Percentiles rank a stretch among this genome's conserved stretches.
These are phyloP conservation scores for Tolypocladium guangdongense DNA, from an alignment of 2,329 filamentous ascomycete genomes.

Conservation along the genomic window DNA sequence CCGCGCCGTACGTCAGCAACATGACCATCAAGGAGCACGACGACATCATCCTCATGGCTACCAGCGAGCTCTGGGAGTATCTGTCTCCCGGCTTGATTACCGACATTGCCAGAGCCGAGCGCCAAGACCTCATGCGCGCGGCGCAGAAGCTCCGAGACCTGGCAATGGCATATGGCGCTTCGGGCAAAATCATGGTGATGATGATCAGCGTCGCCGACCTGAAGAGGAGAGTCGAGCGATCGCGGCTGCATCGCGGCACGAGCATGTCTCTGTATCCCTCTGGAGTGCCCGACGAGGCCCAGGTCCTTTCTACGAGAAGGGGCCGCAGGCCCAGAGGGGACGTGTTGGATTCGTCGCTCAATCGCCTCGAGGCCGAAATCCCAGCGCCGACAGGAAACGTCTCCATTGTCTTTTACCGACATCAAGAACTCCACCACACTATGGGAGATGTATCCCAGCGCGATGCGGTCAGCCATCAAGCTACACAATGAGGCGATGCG, in stretches of 20 bases:
- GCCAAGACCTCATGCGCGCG: slow-evolving; percentile 84
- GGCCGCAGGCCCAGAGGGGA: slow-evolving; percentile 52
- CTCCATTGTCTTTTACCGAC: slow-evolving; percentile 94
- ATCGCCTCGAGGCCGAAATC: slow-evolving; percentile 79
- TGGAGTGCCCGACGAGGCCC: slow-evolving; percentile 57
- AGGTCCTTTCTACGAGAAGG: slow-evolving; percentile 53
- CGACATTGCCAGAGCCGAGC: slow-evolving; percentile 79
- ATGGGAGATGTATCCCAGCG: slow-evolving; percentile 90
- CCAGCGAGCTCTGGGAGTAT: slow-evolving; percentile 91
- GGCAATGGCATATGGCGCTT: slow-evolving; percentile 90
- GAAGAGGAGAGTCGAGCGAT: slow-evolving; percentile 69
- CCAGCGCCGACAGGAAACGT: slow-evolving; percentile 84
- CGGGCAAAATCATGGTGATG: slow-evolving; percentile 97
- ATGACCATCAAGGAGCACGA: slow-evolving; percentile 76
- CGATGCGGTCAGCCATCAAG: slow-evolving; percentile 94
- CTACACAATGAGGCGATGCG: slow-evolving; percentile 97
- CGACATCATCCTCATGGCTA: slow-evolving; percentile 87
- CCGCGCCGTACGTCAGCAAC: slow-evolving; percentile 73
- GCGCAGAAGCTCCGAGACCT: slow-evolving; percentile 90
- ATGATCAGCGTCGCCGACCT: slow-evolving; percentile 88
- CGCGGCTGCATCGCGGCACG: slow-evolving; percentile 61
- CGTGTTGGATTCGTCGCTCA: slow-evolving; percentile 75
- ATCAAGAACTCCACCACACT: slow-evolving; percentile 96
- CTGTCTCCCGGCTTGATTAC: slow-evolving; percentile 82
- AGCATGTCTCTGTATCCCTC: slow-evolving; percentile 80